These are phyloP conservation scores for Russula dissimulans DNA, from an alignment of 768 basidiomycete genomes.

Conservation along the genomic window DNA sequence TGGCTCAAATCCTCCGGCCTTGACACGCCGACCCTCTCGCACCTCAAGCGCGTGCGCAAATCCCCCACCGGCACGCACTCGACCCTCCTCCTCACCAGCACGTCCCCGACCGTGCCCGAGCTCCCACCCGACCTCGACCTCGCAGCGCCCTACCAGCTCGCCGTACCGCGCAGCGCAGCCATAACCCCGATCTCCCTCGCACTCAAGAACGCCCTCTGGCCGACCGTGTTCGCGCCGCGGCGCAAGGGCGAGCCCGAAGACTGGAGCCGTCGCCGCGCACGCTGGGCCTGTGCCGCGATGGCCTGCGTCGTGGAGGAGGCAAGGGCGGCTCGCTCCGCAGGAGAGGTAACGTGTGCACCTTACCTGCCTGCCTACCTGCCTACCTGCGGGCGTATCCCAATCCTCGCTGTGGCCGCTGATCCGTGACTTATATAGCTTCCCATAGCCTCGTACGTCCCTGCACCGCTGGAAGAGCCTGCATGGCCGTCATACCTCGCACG, in stretches of 20 bases:
- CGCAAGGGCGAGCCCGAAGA: conserved; percentile 55
- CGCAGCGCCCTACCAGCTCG: conserved; percentile 40
- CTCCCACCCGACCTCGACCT: conserved; percentile 35
- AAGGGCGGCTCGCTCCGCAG: conserved; percentile 33
- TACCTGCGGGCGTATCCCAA: neutral
- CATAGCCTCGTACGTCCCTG: conserved; percentile 62
- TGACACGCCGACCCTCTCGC: conserved; percentile 53
- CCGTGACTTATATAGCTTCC: conserved; percentile 37
- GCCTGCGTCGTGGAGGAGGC: conserved; percentile 42
- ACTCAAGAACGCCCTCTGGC: conserved; percentile 76
- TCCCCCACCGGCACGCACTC: conserved; percentile 28
- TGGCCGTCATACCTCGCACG: conserved; percentile 40
- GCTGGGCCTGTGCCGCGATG: conserved; percentile 74
- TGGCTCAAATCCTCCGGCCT: conserved; percentile 60
- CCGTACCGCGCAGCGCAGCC: conserved; percentile 61
- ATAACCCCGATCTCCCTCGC: conserved; percentile 54
- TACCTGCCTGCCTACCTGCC: neutral
- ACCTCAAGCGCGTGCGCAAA: conserved; percentile 72
- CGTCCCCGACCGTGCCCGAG: conserved; percentile 32
- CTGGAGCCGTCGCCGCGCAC: conserved; percentile 57
- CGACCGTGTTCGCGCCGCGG: conserved; percentile 63
- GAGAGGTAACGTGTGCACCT: conserved; percentile 44
- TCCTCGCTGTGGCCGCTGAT: too few relatives aligned
- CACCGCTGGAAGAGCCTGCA: conserved; percentile 34
- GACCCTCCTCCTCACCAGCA: conserved; percentile 47